These are phyloP conservation scores for Podosphaera xanthii DNA, from an alignment of 2,329 filamentous ascomycete species.

Conservation along the genomic window DNA sequence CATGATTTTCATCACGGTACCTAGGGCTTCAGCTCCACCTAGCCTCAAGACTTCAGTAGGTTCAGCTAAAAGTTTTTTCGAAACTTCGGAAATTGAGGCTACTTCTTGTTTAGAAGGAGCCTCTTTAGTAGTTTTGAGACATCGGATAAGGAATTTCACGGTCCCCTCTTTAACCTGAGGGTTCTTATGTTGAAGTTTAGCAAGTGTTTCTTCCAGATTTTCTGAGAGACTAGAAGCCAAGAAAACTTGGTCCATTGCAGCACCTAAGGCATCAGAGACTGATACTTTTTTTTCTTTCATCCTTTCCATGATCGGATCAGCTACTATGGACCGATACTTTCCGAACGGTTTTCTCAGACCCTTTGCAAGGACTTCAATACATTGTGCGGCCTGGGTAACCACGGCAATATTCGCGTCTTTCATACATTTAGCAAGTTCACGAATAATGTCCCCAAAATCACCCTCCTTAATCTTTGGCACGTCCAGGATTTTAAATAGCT, in stretches of 20 bases:
- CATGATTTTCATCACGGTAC: conserved; percentile 96
- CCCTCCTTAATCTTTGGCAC: conserved; percentile 82
- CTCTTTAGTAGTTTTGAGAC: conserved; percentile 58
- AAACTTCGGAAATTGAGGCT: conserved; percentile 62
- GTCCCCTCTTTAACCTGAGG: conserved; percentile 93
- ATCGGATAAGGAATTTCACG: conserved; percentile 78
- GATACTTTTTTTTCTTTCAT: conserved; percentile 91
- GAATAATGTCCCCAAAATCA: conserved; percentile 64
- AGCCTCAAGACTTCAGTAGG: conserved; percentile 68
- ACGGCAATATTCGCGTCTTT: conserved; percentile 96
- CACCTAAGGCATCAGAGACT: conserved; percentile 70
- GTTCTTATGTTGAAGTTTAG: conserved; percentile 82
- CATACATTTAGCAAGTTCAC: conserved; percentile 82
- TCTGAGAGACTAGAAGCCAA: conserved; percentile 50
- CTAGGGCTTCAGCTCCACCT: conserved; percentile 75
- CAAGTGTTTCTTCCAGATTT: conserved; percentile 71
- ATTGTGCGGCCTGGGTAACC: conserved; percentile 79
- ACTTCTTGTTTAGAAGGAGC: conserved; percentile 72
- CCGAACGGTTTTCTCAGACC: conserved; percentile 57
- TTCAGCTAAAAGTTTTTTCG: conserved; percentile 76
- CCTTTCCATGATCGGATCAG: conserved; percentile 80
- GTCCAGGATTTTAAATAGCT: conserved; percentile 51
- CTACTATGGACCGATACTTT: conserved; percentile 60
- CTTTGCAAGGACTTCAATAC: conserved; percentile 71
- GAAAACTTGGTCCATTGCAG: conserved; percentile 54